phyloP scores from a whole-genome alignment of 2,329 filamentous ascomycete genomes.

The Aureobasidium zeae region DNA sequence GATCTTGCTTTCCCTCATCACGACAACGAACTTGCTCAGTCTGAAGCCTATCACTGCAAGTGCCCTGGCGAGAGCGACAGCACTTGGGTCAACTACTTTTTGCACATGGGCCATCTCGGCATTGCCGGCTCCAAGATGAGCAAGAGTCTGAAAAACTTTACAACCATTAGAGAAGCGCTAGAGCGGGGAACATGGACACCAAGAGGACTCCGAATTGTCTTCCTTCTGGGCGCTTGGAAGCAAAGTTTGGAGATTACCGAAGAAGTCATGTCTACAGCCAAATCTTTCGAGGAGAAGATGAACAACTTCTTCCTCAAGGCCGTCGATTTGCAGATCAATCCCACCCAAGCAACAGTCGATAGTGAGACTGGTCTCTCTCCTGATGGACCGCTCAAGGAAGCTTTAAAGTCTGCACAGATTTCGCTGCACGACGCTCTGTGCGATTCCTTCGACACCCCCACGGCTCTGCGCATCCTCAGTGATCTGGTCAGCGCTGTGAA shows the following conservation, averaged over 20 bases:
- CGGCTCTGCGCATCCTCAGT: conserved; percentile 67
- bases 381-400: conserved; percentile 27
- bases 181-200: conserved; percentile 61
- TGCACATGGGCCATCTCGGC: conserved; percentile 87
- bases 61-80: conserved; percentile 28
- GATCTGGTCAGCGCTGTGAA: conserved; percentile 74
- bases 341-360: conserved; percentile 17
- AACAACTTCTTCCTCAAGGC: conserved; percentile 60
- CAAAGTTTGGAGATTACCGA: conserved; percentile 85
- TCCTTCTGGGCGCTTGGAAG: conserved; percentile 81
- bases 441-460: conserved; percentile 82
- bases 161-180: conserved; percentile 79
- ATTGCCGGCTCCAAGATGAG: conserved; percentile 94
- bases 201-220: conserved; percentile 72
- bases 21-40: conserved; percentile 86
- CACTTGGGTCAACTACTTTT: conserved; percentile 84
- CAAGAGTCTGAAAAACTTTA: conserved; percentile 86
- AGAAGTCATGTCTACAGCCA: conserved; percentile 65
- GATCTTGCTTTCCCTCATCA: conserved; percentile 88
- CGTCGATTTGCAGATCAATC: conserved; percentile 36
- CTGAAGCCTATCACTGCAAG: conserved; percentile 66
- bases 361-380: conserved; percentile 17
- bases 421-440: conserved; percentile 57
- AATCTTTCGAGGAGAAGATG: conserved; percentile 70
- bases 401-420: conserved; percentile 45